Conservation (phyloP, 108 stramenopile genomes). For the Cyclostephanos tholiformis region DNA sequence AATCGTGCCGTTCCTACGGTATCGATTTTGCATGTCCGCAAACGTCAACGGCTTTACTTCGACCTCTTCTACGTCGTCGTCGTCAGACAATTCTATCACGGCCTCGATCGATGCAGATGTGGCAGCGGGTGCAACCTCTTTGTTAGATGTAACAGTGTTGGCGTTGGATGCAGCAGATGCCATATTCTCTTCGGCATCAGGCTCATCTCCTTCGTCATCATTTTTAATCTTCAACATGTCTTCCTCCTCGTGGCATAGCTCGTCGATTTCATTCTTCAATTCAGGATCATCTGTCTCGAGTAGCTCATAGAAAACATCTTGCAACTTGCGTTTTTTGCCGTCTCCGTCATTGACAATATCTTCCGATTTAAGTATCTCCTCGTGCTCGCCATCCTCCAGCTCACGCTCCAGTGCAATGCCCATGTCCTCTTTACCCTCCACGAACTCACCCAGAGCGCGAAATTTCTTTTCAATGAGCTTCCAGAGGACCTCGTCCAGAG, state of each 20-base stretch:
- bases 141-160: not conserved
- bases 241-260: constrained; percentile 71
- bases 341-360: constrained; percentile 22
- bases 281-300: constrained; percentile 47
- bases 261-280: constrained; percentile 68
- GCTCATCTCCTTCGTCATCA: constrained; percentile 62
- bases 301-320: constrained; percentile 39
- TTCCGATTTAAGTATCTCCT: constrained; percentile 53
- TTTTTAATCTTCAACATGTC: constrained; percentile 56
- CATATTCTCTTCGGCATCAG: constrained; percentile 36
- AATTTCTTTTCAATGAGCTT: constrained; percentile 90
- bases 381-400: constrained; percentile 41
- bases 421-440: constrained; percentile 87
- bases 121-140: not conserved
- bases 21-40: constrained; percentile 7
- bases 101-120: constrained; percentile 9
- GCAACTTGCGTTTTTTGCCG: constrained; percentile 45
- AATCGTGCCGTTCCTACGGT: not conserved
- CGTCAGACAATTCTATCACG: constrained; percentile 33
- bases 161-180: not conserved
- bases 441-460: constrained; percentile 83
- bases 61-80: constrained; percentile 22
- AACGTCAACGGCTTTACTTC: constrained; percentile 24
- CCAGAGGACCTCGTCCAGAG: constrained; percentile 89
- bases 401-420: constrained; percentile 69